Evolutionary conservation across 2,329 filamentous ascomycete genomes (phyloP).

Genomic region (Microascus cirrosus): DNA sequence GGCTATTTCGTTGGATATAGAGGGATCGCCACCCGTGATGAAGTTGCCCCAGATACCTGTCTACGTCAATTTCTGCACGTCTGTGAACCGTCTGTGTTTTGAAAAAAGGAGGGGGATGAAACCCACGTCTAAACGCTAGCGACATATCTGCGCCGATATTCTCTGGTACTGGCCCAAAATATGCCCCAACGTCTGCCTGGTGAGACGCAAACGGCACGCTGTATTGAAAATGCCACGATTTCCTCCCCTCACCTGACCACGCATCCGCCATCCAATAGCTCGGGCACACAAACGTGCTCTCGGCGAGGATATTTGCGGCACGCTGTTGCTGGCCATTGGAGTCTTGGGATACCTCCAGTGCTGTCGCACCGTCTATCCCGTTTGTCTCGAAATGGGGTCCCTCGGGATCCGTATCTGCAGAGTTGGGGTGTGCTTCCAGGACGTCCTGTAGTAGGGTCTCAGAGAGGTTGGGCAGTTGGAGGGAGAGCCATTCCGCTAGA

Average conservation of each 20-base stretch:
- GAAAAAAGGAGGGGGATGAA: conserved; percentile 7
- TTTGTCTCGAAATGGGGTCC: conserved; percentile 22
- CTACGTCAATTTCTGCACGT: background rate
- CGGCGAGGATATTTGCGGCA: conserved; percentile 38
- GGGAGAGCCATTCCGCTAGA: conserved; percentile 18
- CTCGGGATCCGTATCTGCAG: conserved; percentile 11
- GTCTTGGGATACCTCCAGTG: conserved; percentile 34
- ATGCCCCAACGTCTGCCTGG: conserved; percentile 22
- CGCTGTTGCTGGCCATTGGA: conserved; percentile 43
- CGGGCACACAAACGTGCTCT: conserved; percentile 44
- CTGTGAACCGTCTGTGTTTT: background rate
- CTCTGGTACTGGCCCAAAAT: conserved; percentile 10
- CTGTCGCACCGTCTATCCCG: conserved; percentile 26
- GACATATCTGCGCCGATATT: background rate
- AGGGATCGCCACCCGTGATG: conserved; percentile 26
- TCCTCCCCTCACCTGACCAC: conserved; percentile 19
- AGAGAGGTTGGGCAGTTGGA: conserved; percentile 21
- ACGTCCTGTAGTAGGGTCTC: conserved; percentile 17
- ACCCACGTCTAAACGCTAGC: conserved; percentile 1
- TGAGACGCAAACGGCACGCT: conserved; percentile 28
- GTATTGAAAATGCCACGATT: conserved; percentile 37
- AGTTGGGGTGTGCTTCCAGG: conserved; percentile 16
- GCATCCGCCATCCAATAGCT: conserved; percentile 43
- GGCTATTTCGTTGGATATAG: conserved; percentile 18
- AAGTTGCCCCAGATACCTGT: conserved; percentile 31